phyloP scores from a whole-genome alignment of 2,329 filamentous ascomycete species.

The Fusarium buharicum region DNA sequence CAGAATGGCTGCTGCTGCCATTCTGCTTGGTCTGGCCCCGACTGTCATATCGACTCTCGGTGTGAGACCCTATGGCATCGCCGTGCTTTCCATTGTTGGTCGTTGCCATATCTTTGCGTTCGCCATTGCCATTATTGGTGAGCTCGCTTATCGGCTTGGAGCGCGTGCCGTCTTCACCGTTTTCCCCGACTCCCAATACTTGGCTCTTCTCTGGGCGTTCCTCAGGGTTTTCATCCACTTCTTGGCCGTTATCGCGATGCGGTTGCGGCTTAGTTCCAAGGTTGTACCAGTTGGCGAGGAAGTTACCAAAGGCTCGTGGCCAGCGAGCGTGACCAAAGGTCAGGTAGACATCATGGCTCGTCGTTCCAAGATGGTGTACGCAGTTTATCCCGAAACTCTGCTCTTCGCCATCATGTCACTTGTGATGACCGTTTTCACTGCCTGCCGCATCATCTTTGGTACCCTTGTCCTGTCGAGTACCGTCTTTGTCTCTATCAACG shows the following conservation, averaged over 20 bases:
- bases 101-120: constrained; percentile 18
- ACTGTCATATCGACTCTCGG: constrained; percentile 20
- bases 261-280: constrained; percentile 4
- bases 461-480: constrained; percentile 18
- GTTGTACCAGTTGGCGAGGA: constrained; percentile 8
- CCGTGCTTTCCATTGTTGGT: constrained; percentile 17
- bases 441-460: constrained; percentile 22
- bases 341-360: constrained; percentile 16
- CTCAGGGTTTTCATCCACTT: constrained; percentile 15
- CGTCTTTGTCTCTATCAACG: constrained; percentile 21
- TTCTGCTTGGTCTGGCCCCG: constrained; percentile 16
- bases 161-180: constrained; percentile 5
- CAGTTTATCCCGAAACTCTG: constrained; percentile 14
- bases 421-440: constrained; percentile 14
- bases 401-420: constrained; percentile 11
- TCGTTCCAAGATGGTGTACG: constrained; percentile 14
- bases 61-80: constrained; percentile 14
- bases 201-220: constrained; percentile 22
- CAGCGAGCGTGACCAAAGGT: constrained; percentile 4
- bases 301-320: constrained; percentile 7
- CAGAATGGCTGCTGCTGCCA: constrained; percentile 24
- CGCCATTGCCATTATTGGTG: constrained; percentile 16
- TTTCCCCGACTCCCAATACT: not conserved
- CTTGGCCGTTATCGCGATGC: constrained; percentile 10
- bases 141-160: constrained; percentile 15